phyloP scores from a whole-genome alignment of 2,329 filamentous ascomycete genomes.

The Fusarium udum region DNA sequence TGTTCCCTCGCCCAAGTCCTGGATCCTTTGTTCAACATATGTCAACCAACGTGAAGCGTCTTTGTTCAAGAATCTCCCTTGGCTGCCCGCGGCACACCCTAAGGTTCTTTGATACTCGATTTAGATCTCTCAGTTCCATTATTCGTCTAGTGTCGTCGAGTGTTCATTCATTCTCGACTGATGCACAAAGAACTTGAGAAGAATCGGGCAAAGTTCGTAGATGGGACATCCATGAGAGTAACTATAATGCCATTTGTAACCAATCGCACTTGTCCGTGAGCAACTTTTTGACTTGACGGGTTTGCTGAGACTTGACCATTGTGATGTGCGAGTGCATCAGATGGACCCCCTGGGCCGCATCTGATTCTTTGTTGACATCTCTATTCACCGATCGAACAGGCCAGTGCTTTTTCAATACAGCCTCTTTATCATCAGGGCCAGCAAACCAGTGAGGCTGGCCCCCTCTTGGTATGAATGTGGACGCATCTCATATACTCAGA shows the following conservation, averaged over 20 bases:
- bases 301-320: background rate
- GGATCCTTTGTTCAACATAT: conserved; percentile 12
- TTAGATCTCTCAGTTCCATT: conserved; percentile 11
- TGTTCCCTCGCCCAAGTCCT: background rate
- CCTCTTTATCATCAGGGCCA: background rate
- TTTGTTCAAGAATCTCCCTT: conserved; percentile 12
- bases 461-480: background rate
- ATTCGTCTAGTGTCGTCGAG: background rate
- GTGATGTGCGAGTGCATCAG: background rate
- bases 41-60: background rate
- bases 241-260: background rate
- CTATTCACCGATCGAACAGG: background rate
- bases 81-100: background rate
- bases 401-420: background rate
- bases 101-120: conserved; percentile 4
- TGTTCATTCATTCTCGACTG: background rate
- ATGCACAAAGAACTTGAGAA: conserved; percentile 16
- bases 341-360: background rate
- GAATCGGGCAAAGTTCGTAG: background rate
- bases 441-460: background rate
- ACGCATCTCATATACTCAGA: too few species aligned
- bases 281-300: background rate
- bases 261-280: background rate
- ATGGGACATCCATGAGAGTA: background rate
- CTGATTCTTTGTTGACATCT: conserved; percentile 13